A percentile compares a stretch with the other conserved stretches of the same genome.
Evolutionary conservation across 1,284 basidiomycete species (phyloP).

Genomic region (Puccinia polysora): DNA sequence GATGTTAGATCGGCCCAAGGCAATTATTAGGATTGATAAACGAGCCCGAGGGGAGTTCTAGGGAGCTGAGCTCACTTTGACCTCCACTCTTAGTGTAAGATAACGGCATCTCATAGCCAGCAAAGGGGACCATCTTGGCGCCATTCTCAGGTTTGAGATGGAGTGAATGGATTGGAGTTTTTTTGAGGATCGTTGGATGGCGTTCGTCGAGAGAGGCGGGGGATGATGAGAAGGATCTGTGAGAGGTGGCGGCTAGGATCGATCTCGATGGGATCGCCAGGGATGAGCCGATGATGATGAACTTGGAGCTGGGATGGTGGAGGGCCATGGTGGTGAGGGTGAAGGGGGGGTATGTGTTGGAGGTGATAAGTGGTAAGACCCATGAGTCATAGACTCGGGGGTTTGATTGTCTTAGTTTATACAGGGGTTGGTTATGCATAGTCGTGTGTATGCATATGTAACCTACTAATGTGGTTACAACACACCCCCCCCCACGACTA

Average conservation of each 20-base stretch:
- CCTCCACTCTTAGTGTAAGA: slow-evolving; percentile 72
- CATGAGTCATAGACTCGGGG: too few relatives aligned
- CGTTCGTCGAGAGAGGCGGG: background rate
- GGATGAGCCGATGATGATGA: too few relatives aligned
- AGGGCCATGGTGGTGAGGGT: too few relatives aligned
- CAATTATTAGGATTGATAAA: background rate
- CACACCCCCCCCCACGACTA: too few relatives aligned
- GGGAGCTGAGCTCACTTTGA: slow-evolving; percentile 70
- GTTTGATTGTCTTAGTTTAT: too few relatives aligned
- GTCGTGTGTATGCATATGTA: too few relatives aligned
- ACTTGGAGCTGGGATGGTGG: too few relatives aligned
- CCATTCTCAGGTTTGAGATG: slow-evolving; percentile 65
- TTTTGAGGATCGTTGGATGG: slow-evolving; percentile 56
- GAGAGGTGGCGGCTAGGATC: background rate
- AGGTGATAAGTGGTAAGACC: too few relatives aligned
- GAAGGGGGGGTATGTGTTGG: too few relatives aligned
- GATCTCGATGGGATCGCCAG: background rate
- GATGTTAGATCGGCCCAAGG: slow-evolving; percentile 43
- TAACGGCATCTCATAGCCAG: slow-evolving; percentile 91
- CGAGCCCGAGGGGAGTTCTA: too few relatives aligned
- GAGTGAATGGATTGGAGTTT: slow-evolving; percentile 84
- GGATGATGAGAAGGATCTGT: background rate
- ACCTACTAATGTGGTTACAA: too few relatives aligned
- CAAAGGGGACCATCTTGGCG: slow-evolving; percentile 95
- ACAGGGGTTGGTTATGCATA: too few relatives aligned